Conservation (phyloP, 306 rosid species). For the Senna tora region DNA sequence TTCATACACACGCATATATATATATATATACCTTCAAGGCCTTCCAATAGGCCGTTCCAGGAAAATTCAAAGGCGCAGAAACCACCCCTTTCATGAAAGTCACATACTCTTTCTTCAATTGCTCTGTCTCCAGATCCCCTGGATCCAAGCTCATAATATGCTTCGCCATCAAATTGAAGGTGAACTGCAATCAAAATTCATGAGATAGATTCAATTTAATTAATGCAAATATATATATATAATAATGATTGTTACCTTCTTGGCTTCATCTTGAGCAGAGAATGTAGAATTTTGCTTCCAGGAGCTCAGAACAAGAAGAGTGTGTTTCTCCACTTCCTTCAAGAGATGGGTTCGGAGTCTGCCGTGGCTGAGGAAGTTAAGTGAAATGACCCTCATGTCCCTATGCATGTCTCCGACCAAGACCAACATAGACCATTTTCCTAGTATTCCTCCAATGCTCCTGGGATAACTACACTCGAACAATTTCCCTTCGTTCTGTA, state of each 20-base stretch:
- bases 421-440: constrained; percentile 99
- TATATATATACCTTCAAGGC: constrained; percentile 65
- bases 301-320: constrained; percentile 60
- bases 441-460: constrained; percentile 84
- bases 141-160: constrained; percentile 95
- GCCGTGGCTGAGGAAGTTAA: constrained; percentile 68
- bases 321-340: constrained; percentile 65
- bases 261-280: constrained; percentile 87
- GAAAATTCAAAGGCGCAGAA: constrained; percentile 81
- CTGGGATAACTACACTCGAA: constrained; percentile 85
- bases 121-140: constrained; percentile 75
- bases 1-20: background rate
- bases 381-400: constrained; percentile 69
- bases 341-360: constrained; percentile 58
- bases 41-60: constrained; percentile 83
- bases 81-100: constrained; percentile 93
- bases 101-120: constrained; percentile 73
- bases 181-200: constrained; percentile 88
- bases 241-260: no score
- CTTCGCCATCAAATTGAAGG: constrained; percentile 87
- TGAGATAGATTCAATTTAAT: no score
- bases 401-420: constrained; percentile 81
- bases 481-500: constrained; percentile 85
- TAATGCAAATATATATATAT: no score
- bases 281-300: constrained; percentile 66